Conservation (phyloP, 1,284 basidiomycete genomes). For the Ceratobasidium sp. region DNA sequence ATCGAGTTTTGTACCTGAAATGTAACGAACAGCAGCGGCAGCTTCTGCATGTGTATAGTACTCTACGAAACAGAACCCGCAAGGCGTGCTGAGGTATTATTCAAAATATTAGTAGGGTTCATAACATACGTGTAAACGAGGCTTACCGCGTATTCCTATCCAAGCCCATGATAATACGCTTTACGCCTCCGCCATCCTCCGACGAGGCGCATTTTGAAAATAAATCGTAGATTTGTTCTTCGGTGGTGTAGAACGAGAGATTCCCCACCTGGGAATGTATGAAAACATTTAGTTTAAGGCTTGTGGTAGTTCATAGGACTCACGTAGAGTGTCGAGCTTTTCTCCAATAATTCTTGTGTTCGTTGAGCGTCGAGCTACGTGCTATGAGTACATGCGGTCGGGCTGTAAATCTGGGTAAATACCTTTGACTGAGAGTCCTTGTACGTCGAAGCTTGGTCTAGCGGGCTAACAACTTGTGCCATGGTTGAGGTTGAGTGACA, state of each 20-base stretch:
- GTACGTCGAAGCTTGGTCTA: conserved; percentile 95
- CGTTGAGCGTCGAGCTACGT: conserved; percentile 54
- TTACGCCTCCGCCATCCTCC: conserved; percentile 93
- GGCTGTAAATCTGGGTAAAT: conserved; percentile 21
- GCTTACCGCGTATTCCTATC: conserved; percentile 90
- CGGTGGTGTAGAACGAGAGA: conserved; percentile 96
- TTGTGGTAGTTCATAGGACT: conserved; percentile 47
- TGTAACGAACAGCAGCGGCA: conserved; percentile 89
- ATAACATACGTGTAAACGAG: not conserved
- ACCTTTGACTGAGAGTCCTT: conserved; percentile 86
- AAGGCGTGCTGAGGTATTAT: conserved; percentile 76
- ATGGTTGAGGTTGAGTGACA: conserved; percentile 56
- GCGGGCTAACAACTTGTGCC: conserved; percentile 83
- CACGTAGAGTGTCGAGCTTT: conserved; percentile 80
- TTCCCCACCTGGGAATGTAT: conserved; percentile 79
- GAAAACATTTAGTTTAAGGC: conserved; percentile 32
- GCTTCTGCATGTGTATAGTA: conserved; percentile 97
- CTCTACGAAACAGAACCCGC: conserved; percentile 99
- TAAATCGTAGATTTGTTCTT: conserved; percentile 99
- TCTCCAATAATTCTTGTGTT: conserved; percentile 69
- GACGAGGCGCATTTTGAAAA: conserved; percentile 91
- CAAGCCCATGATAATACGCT: conserved; percentile 99
- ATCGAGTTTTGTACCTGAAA: conserved; percentile 98
- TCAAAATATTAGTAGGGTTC: not conserved
- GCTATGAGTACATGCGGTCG: not conserved